Conservation (phyloP, 2,329 filamentous ascomycete genomes). For the Apiospora saccharicola region DNA sequence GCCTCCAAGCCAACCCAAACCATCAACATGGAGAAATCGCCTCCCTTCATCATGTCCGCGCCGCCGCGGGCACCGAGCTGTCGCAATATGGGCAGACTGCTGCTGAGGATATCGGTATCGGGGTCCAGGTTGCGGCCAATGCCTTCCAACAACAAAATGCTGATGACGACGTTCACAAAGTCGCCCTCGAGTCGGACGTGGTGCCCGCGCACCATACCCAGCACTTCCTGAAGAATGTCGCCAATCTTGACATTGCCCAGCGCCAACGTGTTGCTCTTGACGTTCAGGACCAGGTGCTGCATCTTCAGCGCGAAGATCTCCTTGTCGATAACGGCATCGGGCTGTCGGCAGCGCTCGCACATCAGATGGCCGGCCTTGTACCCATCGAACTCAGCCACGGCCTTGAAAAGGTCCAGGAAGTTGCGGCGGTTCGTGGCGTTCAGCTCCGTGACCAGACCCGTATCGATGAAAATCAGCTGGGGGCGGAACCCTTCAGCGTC, state of each 20-base stretch:
- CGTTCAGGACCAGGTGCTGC: slow-evolving; percentile 91
- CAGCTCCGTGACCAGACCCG: slow-evolving; percentile 91
- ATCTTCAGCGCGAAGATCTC: slow-evolving; percentile 95
- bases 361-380: slow-evolving; percentile 95
- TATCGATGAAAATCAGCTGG: slow-evolving; percentile 97
- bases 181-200: slow-evolving; percentile 96
- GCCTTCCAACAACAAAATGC: slow-evolving; percentile 90
- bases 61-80: slow-evolving; percentile 84
- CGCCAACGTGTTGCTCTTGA: slow-evolving; percentile 90
- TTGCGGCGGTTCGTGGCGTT: slow-evolving; percentile 87
- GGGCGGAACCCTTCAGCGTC: slow-evolving; percentile 89
- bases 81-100: slow-evolving; percentile 87
- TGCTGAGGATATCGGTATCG: slow-evolving; percentile 82
- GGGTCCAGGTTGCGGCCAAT: slow-evolving; percentile 90
- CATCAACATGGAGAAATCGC: slow-evolving; percentile 85
- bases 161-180: slow-evolving; percentile 97
- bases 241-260: slow-evolving; percentile 96
- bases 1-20: slow-evolving; percentile 93
- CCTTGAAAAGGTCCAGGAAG: slow-evolving; percentile 94
- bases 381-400: slow-evolving; percentile 95
- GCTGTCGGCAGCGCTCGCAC: slow-evolving; percentile 94
- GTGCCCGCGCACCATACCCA: slow-evolving; percentile 89
- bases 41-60: slow-evolving; percentile 71
- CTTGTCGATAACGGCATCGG: slow-evolving; percentile 84
- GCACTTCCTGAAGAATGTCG: slow-evolving; percentile 88